Base-by-base conservation (phyloP, 768 basidiomycete genomes). In the Pholiota microspora region DNA sequence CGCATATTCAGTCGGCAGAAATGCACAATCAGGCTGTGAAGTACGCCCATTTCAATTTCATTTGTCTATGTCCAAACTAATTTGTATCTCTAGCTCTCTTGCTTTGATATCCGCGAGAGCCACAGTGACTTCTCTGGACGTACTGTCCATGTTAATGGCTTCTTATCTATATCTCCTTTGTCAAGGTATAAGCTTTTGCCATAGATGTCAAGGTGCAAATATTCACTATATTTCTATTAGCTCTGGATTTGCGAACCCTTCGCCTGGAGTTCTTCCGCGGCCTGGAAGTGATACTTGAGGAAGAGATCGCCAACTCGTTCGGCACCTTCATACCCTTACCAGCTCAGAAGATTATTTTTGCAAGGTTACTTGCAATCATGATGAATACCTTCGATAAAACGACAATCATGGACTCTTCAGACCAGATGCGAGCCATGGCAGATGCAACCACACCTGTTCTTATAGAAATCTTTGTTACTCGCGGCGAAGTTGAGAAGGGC, bases 11-110 rank as follows among this genome's bases (percentile, higher is more conserved):
- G 68, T 87, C 85, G 2, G 89, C 90, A 3, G 90, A 92, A 70
- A 88, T 91, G 79, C 88, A 90, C 61, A 92, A 92, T 62, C 89
- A 92, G 66, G 84, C 89, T 8, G 81, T 92, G 65, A 92, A 92
- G 87, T 86, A 60, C 63, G 85, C 71, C 36, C 24, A 56, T 23
- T 23, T 23, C 18, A 9, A 2, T 3, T 13, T 12, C 40, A 1
- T 42, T 24, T 0, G 16, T 42, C 10, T 42, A 9, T 23, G 9
- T 42, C 7, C 16, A 7, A 23, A 8, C 40, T 42, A 42, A 42
- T 10, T 18, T 1, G 3, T 8, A 23, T 42, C 21, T 48, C 32
- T 47, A 80, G 80, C 56, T 82, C 80, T 25, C 64, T 82, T 64
- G 89, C 89, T 7, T 73, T 91, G 58, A 85, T 90, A 53, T 88